phyloP scores from a whole-genome alignment of 2,329 filamentous ascomycete genomes.

The Phyllosticta citriasiana region DNA sequence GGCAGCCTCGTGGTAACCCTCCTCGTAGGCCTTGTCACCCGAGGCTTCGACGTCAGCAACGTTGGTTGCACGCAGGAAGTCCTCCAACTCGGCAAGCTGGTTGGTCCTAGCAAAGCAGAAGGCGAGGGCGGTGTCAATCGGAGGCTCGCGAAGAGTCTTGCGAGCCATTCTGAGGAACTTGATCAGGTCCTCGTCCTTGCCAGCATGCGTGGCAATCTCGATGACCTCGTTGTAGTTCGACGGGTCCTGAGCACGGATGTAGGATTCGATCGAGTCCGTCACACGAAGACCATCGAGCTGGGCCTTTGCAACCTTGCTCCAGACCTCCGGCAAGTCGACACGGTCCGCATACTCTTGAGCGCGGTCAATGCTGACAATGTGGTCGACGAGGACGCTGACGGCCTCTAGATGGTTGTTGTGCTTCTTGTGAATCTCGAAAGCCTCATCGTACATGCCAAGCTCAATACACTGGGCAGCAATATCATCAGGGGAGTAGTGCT shows the following conservation, averaged over 20 bases:
- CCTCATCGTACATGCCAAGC: slow-evolving; percentile 90
- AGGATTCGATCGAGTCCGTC: slow-evolving; percentile 87
- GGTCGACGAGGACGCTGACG: slow-evolving; percentile 84
- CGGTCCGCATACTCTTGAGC: slow-evolving; percentile 93
- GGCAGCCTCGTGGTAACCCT: slow-evolving; percentile 87
- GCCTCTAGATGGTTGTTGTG: slow-evolving; percentile 79
- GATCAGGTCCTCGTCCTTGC: slow-evolving; percentile 95
- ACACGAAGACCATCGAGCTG: slow-evolving; percentile 93
- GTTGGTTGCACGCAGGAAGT: slow-evolving; percentile 87
- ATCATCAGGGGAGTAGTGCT: slow-evolving; percentile 82
- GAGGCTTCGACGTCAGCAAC: slow-evolving; percentile 94
- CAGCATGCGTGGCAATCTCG: slow-evolving; percentile 86
- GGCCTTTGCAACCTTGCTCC: slow-evolving; percentile 97
- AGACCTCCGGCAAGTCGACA: slow-evolving; percentile 87
- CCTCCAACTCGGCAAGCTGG: slow-evolving; percentile 85
- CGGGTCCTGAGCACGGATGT: slow-evolving; percentile 89
- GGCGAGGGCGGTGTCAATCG: slow-evolving; percentile 86
- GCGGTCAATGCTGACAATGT: slow-evolving; percentile 95
- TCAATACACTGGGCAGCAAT: slow-evolving; percentile 90
- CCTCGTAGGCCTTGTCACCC: slow-evolving; percentile 93
- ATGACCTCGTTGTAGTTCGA: slow-evolving; percentile 94
- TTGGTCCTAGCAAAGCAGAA: slow-evolving; percentile 90
- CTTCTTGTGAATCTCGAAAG: slow-evolving; percentile 99
- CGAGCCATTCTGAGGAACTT: slow-evolving; percentile 95
- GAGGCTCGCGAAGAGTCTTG: slow-evolving; percentile 88